A percentile compares a stretch with the other conserved stretches of the same genome.
Conservation (phyloP, 73 alveolate genomes). For the Paramecium tetraurelia region DNA sequence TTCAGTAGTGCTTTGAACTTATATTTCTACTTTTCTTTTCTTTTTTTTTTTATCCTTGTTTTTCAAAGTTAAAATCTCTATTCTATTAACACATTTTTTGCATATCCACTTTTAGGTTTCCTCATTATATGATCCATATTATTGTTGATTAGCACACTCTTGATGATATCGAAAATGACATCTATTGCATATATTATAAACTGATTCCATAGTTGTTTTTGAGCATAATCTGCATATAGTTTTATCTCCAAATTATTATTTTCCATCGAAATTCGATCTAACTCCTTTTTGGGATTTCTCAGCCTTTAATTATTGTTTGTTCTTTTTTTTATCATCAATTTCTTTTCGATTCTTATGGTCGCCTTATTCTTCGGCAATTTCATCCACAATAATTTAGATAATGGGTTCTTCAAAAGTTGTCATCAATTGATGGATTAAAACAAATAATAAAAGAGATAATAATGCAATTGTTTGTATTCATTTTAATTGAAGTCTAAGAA, state of each 20-base stretch:
- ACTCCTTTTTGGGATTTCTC: neutral
- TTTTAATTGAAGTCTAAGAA: neutral
- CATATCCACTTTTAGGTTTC: neutral
- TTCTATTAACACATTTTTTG: neutral
- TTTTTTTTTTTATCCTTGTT: neutral
- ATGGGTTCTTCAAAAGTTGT: neutral
- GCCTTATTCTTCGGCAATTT: neutral
- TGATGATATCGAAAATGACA: conserved; percentile 30
- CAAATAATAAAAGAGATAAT: neutral
- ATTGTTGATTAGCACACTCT: neutral
- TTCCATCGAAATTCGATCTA: conserved; percentile 28
- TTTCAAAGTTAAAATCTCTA: neutral
- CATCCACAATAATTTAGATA: neutral
- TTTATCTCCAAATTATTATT: conserved; percentile 35
- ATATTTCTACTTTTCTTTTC: neutral
- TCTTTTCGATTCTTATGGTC: neutral
- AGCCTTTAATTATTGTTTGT: neutral
- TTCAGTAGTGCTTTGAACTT: neutral
- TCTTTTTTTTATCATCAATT: neutral
- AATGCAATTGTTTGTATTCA: neutral
- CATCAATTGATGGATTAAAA: neutral
- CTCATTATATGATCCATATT: neutral
- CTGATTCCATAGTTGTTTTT: neutral
- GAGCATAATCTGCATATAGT: conserved; percentile 2
- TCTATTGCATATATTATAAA: neutral